A percentile compares a stretch with the other conserved stretches of the same genome.
Evolutionary conservation across 176 grass and related monocot genomes (phyloP).

Genomic region (Hordeum vulgare): MorexV3_pseudomolecules_assembly NC_058522.1:495820097-495820596

Average conservation of each 20-base stretch:
- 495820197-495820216: constrained; percentile 15
- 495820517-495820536: constrained; percentile 34
- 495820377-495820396: constrained; percentile 65
- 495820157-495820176: background rate
- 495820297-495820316: constrained; percentile 54
- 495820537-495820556: constrained; percentile 20
- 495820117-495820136: background rate
- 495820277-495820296: constrained; percentile 84
- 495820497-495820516: constrained; percentile 10
- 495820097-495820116: background rate
- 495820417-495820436: constrained; percentile 59
- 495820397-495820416: constrained; percentile 63
- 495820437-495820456: constrained; percentile 9
- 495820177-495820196: constrained; percentile 8
- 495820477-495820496: constrained; percentile 31
- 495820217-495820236: background rate
- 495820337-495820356: constrained; percentile 61
- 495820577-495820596: background rate
- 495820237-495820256: constrained; percentile 50
- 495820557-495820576: background rate
- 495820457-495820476: constrained; percentile 67
- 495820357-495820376: constrained; percentile 55
- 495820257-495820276: constrained; percentile 78
- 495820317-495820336: constrained; percentile 56
- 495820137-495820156: background rate